Conservation (phyloP, 2,329 filamentous ascomycete genomes). For the Torrubiella hemipterigena region DNA sequence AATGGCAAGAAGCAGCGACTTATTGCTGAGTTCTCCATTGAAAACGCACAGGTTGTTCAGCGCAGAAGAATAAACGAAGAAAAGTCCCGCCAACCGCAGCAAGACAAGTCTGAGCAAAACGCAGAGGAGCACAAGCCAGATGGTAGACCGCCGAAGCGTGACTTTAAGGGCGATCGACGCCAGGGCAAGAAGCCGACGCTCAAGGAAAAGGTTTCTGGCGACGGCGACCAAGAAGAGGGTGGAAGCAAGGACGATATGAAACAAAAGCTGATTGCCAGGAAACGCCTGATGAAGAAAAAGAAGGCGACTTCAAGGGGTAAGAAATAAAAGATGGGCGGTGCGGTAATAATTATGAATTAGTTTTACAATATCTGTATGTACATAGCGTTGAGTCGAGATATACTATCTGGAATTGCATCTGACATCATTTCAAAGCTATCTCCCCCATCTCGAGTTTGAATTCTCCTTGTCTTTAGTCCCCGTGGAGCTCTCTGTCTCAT, state of each 20-base stretch:
- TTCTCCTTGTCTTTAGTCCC: slow-evolving; percentile 2
- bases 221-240: slow-evolving; percentile 32
- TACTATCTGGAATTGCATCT: no score
- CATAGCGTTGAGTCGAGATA: neutral
- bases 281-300: slow-evolving; percentile 67
- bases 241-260: slow-evolving; percentile 34
- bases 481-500: slow-evolving; percentile 3
- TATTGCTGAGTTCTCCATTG: slow-evolving; percentile 94
- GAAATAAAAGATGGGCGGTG: neutral
- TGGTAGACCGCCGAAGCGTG: no score
- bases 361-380: neutral
- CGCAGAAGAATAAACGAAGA: slow-evolving; percentile 40
- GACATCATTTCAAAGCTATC: slow-evolving; percentile 8
- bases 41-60: slow-evolving; percentile 92
- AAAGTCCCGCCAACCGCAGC: slow-evolving; percentile 16
- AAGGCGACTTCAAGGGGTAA: slow-evolving; percentile 29
- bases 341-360: neutral
- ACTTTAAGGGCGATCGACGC: neutral
- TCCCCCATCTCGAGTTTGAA: slow-evolving; percentile 2
- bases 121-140: slow-evolving; percentile 18
- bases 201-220: slow-evolving; percentile 14
- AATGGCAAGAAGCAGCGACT: slow-evolving; percentile 75
- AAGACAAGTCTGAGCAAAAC: slow-evolving; percentile 1
- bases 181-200: slow-evolving; percentile 4
- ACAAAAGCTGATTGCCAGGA: slow-evolving; percentile 76